Percentiles rank a stretch among this genome's conserved stretches.
Evolutionary conservation across 305 asterid genomes (phyloP).

Genomic region (Withania somnifera): DNA sequence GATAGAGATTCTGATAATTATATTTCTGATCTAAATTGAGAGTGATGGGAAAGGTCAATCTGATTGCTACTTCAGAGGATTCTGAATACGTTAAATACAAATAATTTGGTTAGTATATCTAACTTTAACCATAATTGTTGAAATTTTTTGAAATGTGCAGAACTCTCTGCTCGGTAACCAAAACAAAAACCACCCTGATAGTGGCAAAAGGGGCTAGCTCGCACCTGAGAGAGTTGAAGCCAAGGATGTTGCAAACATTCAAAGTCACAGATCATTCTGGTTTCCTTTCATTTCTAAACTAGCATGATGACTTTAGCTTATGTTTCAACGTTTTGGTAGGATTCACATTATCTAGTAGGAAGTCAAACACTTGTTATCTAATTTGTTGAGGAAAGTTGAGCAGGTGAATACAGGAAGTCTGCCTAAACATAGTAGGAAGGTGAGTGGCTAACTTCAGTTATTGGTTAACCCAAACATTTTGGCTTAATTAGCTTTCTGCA

Average conservation of each 20-base stretch:
- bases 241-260: slow-evolving; percentile 43
- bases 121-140: background rate
- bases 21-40: background rate
- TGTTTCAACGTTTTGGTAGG: too few relatives aligned
- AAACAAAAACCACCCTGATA: slow-evolving; percentile 44
- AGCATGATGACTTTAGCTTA: too few relatives aligned
- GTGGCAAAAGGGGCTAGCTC: slow-evolving; percentile 32
- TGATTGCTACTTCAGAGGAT: background rate
- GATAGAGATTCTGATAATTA: background rate
- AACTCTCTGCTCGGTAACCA: slow-evolving; percentile 41
- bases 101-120: background rate
- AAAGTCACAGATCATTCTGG: slow-evolving; percentile 1
- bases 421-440: slow-evolving; percentile 86
- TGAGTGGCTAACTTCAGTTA: slow-evolving; percentile 10
- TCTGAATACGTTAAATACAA: background rate
- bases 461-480: background rate
- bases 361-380: slow-evolving; percentile 17
- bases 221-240: slow-evolving; percentile 28
- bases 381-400: slow-evolving; percentile 51
- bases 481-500: too few relatives aligned
- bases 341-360: too few relatives aligned
- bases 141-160: slow-evolving; percentile 24
- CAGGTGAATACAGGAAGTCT: slow-evolving; percentile 43
- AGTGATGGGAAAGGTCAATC: background rate
- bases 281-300: background rate